Conservation (phyloP, 352 stramenopile genomes). For the Phytopythium litorale region DNA sequence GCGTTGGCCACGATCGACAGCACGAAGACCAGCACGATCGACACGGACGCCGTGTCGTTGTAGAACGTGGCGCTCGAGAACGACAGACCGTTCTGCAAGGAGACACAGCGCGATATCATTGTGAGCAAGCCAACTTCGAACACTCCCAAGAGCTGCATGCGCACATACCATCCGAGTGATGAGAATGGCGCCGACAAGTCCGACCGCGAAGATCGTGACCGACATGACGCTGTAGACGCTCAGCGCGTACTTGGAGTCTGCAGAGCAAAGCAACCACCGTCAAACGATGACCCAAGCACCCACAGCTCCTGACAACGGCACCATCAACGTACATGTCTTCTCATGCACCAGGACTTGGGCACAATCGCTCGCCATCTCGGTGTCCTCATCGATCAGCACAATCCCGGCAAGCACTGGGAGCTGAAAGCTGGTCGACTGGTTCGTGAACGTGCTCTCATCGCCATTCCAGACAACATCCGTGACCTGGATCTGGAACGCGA, state of each 20-base stretch:
- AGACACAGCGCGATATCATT: background rate
- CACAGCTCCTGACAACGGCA: background rate
- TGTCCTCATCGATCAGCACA: conserved; percentile 49
- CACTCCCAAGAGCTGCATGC: background rate
- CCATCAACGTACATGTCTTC: conserved; percentile 47
- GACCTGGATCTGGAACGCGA: conserved; percentile 76
- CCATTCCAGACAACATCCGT: conserved; percentile 44
- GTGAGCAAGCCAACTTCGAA: background rate
- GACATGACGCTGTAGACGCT: conserved; percentile 89
- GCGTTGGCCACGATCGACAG: conserved; percentile 71
- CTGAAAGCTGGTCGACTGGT: conserved; percentile 20
- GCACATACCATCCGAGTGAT: conserved; percentile 74
- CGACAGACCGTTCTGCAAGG: conserved; percentile 65
- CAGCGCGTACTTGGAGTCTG: conserved; percentile 58
- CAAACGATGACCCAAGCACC: conserved; percentile 6
- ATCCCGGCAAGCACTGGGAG: conserved; percentile 57
- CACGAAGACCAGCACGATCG: conserved; percentile 68
- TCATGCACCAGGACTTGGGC: conserved; percentile 61
- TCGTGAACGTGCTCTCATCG: conserved; percentile 12
- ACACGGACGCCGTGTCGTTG: conserved; percentile 83
- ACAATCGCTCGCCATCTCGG: conserved; percentile 59
- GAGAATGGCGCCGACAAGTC: conserved; percentile 65
- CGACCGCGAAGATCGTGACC: conserved; percentile 76
- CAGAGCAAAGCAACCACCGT: conserved; percentile 9
- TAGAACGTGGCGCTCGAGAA: conserved; percentile 77